phyloP scores from a whole-genome alignment of 257 asterid species.

The Parsonsia alboflavescens region DNA sequence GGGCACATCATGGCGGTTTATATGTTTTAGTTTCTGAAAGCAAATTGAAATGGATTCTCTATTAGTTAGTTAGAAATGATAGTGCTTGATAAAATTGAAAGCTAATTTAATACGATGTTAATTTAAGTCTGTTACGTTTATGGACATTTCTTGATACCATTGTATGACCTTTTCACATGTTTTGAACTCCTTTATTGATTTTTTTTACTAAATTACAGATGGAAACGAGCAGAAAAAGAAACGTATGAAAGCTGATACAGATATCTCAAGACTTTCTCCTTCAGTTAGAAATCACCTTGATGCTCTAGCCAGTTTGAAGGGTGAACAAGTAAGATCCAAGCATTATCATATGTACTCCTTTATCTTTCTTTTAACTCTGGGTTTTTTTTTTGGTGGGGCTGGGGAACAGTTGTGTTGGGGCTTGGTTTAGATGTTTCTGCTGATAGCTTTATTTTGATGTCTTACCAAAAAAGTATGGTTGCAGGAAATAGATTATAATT shows the following conservation, averaged over 20 bases:
- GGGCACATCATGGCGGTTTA: not conserved
- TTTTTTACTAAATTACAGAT: conserved; percentile 39
- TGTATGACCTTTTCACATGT: not conserved
- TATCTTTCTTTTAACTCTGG: not conserved
- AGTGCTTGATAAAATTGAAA: not conserved
- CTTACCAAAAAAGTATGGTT: not conserved
- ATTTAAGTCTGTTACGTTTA: not conserved
- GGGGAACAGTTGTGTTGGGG: not conserved
- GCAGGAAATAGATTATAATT: not conserved
- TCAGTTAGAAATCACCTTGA: conserved; percentile 64
- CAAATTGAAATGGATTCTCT: not conserved
- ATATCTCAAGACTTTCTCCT: conserved; percentile 56
- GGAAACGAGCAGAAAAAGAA: conserved; percentile 86
- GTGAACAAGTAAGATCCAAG: conserved; percentile 68
- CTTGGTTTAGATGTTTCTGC: not conserved
- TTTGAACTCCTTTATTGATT: conserved; percentile 14
- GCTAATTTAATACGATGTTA: not conserved
- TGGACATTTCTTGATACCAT: not conserved
- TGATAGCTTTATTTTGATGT: not conserved
- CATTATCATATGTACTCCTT: conserved; percentile 6
- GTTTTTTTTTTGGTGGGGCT: no score
- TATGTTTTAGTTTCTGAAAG: conserved; percentile 1
- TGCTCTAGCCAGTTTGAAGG: conserved; percentile 81
- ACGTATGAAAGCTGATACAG: conserved; percentile 76
- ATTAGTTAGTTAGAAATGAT: not conserved